Evolutionary conservation across 768 basidiomycete species (phyloP), one percentile per base, ranked within the genome.

Genomic region (Termitomyces sp.): DNA sequence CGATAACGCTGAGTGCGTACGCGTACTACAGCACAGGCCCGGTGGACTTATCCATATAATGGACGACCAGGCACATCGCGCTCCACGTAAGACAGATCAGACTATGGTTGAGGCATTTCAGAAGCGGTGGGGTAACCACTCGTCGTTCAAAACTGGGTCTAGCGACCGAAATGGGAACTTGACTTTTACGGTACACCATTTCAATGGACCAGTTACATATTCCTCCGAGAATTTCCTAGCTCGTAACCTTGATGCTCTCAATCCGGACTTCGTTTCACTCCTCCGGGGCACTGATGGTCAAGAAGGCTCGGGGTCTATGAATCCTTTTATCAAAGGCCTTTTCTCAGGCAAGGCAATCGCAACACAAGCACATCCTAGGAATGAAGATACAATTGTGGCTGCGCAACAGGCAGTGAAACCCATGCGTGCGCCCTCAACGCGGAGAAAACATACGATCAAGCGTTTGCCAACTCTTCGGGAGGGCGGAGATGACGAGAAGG

Each of bases 21-120:
- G 93, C 8, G 78, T 99, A 33, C 75, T 98, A 44, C 89, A 94
- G 68, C 88, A 93, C 68, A 79, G 78, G 56, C 94, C 92, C 1
- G 95, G 95, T 10, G 97, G 97, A 2, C 78, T 99, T 35, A 86
- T 98, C 55, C 93, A 96, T 67, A 98, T 98, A 72, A 93, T 98
- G 89, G 95, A 98, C 68, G 96, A 98, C 69, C 95, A 97, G 72
- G 91, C 95, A 1, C 82, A 89, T 13, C 81, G 91, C 41, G 82
- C 83, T 58, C 88, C 85, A 60, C 95, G 94, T 75, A 95, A 95
- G 83, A 95, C 88, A 2, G 93, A 96, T 66, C 83, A 88, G 56
- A 92, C 89, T 0, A 97, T 98, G 93, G 85, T 95, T 9, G 94
- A 97, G 66, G 93, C 95, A 0, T 93, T 98, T 69, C 79, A 83